These are phyloP conservation scores for Chaetomium globosum DNA, from an alignment of 2,329 filamentous ascomycete species.

Conservation along the genomic window DNA sequence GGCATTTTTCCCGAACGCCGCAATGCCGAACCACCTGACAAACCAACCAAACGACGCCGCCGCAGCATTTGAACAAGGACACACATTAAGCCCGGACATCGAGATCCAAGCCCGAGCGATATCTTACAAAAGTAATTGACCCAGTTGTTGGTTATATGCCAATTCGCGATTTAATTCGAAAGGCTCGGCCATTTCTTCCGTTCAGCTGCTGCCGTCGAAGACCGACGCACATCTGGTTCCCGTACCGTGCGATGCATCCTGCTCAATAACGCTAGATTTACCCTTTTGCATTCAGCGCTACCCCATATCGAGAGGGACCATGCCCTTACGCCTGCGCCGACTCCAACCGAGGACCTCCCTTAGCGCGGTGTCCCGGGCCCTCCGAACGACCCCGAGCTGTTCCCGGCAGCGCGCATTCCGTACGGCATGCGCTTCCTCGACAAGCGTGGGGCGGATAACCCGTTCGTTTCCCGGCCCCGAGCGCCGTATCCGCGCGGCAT, in stretches of 20 bases:
- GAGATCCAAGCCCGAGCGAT: neutral
- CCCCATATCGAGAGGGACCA: neutral
- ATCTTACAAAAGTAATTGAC: neutral
- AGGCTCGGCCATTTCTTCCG: neutral
- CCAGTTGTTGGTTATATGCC: neutral
- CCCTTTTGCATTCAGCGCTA: neutral
- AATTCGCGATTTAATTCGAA: neutral
- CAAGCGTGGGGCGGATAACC: neutral
- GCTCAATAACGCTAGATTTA: neutral
- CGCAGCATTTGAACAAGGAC: neutral
- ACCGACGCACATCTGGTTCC: neutral
- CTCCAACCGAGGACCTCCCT: conserved; percentile 13
- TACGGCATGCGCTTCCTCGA: conserved; percentile 24
- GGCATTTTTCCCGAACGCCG: conserved; percentile 23
- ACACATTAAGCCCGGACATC: neutral
- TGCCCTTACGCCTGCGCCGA: conserved; percentile 11
- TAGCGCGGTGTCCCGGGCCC: conserved; percentile 2
- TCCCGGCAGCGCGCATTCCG: conserved; percentile 28
- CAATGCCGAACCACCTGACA: conserved; percentile 18
- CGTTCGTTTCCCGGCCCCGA: neutral
- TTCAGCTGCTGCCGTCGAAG: neutral
- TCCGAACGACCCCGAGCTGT: conserved; percentile 21
- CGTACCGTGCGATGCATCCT: conserved; percentile 18
- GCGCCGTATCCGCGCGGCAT: conserved; percentile 3
- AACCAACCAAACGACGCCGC: neutral